phyloP scores from a whole-genome alignment of 2,329 filamentous ascomycete genomes.

The Trichoderma endophyticum region DNA sequence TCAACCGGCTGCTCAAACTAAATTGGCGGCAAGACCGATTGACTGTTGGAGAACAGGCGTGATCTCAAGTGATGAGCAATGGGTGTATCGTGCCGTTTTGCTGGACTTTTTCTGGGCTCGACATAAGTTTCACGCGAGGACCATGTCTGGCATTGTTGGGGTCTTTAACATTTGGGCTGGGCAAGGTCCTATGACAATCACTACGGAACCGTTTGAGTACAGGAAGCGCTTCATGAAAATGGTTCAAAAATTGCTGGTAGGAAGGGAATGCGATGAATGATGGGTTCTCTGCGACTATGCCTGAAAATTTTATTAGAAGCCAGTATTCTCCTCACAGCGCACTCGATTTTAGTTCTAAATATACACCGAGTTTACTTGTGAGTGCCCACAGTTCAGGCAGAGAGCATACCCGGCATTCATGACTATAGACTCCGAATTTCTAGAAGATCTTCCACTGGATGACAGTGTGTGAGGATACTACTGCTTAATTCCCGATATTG shows the following conservation, averaged over 20 bases:
- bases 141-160: slow-evolving; percentile 63
- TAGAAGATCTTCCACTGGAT: too few relatives aligned
- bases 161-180: slow-evolving; percentile 60
- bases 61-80: slow-evolving; percentile 58
- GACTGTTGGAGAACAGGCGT: slow-evolving; percentile 61
- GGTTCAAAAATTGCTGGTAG: slow-evolving; percentile 43
- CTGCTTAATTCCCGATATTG: too few relatives aligned
- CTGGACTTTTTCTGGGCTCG: slow-evolving; percentile 79
- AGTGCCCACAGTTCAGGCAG: too few relatives aligned
- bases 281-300: too few relatives aligned
- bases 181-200: slow-evolving; percentile 72
- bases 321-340: too few relatives aligned
- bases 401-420: too few relatives aligned
- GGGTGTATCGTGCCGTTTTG: slow-evolving; percentile 64
- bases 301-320: too few relatives aligned
- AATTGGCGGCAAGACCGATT: neutral
- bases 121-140: slow-evolving; percentile 63
- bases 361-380: too few relatives aligned
- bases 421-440: too few relatives aligned
- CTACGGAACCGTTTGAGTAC: slow-evolving; percentile 66
- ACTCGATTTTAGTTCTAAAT: too few relatives aligned
- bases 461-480: too few relatives aligned
- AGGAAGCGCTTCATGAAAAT: slow-evolving; percentile 51
- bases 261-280: slow-evolving; percentile 17
- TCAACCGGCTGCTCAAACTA: neutral